Evolutionary conservation across 192 early-diverging fungal species (phyloP).

Genomic region (Linnemannia zychae): DNA sequence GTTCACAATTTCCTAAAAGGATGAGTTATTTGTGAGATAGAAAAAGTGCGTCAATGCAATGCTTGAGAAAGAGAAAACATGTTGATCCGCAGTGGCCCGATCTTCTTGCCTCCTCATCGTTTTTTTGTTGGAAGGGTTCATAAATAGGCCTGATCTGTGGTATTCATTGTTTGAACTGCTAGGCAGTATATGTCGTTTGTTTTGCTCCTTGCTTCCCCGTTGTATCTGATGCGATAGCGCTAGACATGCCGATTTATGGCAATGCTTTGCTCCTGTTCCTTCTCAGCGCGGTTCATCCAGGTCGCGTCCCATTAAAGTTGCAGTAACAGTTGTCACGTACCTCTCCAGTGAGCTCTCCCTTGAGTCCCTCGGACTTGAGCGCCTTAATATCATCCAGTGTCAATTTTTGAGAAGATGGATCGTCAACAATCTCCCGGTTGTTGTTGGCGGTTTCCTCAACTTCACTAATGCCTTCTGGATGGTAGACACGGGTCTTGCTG

Average conservation of each 20-base stretch:
- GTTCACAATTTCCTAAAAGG: conserved; percentile 77
- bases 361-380: conserved; percentile 79
- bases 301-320: too few species aligned
- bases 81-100: background rate
- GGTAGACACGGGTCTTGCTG: conserved; percentile 54
- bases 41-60: conserved; percentile 13
- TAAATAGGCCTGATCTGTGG: too few species aligned
- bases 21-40: background rate
- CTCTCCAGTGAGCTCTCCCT: conserved; percentile 75
- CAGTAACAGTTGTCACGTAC: conserved; percentile 5
- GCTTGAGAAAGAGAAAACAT: background rate
- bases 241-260: too few species aligned
- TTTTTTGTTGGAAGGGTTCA: too few species aligned
- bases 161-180: too few species aligned
- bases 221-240: too few species aligned
- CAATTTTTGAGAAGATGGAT: conserved; percentile 81
- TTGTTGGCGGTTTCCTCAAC: conserved; percentile 83
- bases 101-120: too few species aligned
- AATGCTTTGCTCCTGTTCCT: too few species aligned
- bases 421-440: conserved; percentile 87
- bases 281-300: too few species aligned
- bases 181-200: too few species aligned
- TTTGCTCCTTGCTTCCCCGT: too few species aligned
- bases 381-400: conserved; percentile 85
- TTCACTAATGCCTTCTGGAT: conserved; percentile 45